Evolutionary conservation across 2,329 filamentous ascomycete genomes (phyloP).

Genomic region (Hawksworthiomyces lignivorus): DNA sequence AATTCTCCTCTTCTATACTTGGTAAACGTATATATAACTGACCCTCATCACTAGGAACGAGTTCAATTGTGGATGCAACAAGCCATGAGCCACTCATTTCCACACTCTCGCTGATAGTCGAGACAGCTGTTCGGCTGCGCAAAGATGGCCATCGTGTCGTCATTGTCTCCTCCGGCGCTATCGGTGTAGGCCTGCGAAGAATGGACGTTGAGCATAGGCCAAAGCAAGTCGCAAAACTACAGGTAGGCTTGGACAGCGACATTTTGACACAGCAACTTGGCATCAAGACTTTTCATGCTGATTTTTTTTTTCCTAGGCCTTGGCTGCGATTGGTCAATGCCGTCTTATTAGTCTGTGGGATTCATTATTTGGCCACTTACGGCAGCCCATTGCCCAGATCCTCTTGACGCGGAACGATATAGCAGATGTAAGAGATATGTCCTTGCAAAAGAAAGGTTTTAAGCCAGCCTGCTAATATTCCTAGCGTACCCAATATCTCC

Average conservation of each 20-base stretch:
- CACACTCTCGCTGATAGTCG: slow-evolving; percentile 84
- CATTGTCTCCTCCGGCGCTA: slow-evolving; percentile 93
- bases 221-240: slow-evolving; percentile 82
- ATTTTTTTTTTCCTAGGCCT: slow-evolving; percentile 43
- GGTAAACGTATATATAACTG: too few species aligned
- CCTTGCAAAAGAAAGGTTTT: background rate
- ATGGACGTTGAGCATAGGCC: slow-evolving; percentile 85
- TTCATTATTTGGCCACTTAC: slow-evolving; percentile 76
- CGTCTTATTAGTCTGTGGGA: slow-evolving; percentile 95
- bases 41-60: slow-evolving; percentile 86
- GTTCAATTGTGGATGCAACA: slow-evolving; percentile 96
- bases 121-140: slow-evolving; percentile 79
- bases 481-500: slow-evolving; percentile 83
- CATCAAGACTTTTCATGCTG: background rate
- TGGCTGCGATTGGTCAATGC: slow-evolving; percentile 94
- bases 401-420: slow-evolving; percentile 93
- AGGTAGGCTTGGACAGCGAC: slow-evolving; percentile 50
- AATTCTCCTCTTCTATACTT: slow-evolving; percentile 28
- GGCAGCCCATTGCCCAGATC: slow-evolving; percentile 90
- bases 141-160: slow-evolving; percentile 92
- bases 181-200: slow-evolving; percentile 82
- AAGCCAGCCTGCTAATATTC: slow-evolving; percentile 17
- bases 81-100: slow-evolving; percentile 90
- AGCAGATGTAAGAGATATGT: slow-evolving; percentile 59
- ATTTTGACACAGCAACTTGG: too few species aligned